A percentile compares a stretch with the other conserved stretches of the same genome.
phyloP scores from a whole-genome alignment of 805 yeast species.

The Candida caryicola region DNA sequence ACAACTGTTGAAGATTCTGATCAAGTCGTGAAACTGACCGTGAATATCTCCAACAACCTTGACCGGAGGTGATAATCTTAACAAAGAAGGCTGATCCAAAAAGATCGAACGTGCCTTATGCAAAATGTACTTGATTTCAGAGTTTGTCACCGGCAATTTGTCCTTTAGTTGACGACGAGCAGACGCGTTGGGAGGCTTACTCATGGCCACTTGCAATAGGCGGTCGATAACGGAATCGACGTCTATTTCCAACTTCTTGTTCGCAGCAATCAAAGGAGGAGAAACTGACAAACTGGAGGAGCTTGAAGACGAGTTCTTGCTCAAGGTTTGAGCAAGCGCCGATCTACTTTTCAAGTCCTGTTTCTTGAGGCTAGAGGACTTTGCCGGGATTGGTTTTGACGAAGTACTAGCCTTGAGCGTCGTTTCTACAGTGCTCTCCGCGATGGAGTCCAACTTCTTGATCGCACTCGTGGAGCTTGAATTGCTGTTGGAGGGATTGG shows the following conservation, averaged over 20 bases:
- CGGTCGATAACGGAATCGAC: slow-evolving; percentile 63
- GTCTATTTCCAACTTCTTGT: slow-evolving; percentile 38
- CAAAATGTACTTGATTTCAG: slow-evolving; percentile 58
- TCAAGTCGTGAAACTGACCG: slow-evolving; percentile 57
- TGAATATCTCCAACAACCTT: slow-evolving; percentile 84
- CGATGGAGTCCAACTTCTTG: slow-evolving; percentile 19
- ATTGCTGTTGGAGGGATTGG: not conserved
- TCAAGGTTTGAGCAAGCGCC: slow-evolving; percentile 4
- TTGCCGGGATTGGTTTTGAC: slow-evolving; percentile 7
- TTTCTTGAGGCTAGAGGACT: slow-evolving; percentile 11
- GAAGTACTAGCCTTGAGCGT: slow-evolving; percentile 13
- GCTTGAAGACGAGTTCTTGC: slow-evolving; percentile 12
- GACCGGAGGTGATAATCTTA: slow-evolving; percentile 72
- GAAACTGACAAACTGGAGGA: slow-evolving; percentile 20
- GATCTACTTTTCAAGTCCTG: slow-evolving; percentile 8
- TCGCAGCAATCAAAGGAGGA: slow-evolving; percentile 20
- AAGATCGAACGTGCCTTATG: slow-evolving; percentile 58
- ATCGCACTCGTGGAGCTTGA: slow-evolving; percentile 1
- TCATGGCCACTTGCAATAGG: slow-evolving; percentile 49
- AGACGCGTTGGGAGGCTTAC: slow-evolving; percentile 11
- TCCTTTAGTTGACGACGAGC: slow-evolving; percentile 32
- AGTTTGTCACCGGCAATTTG: slow-evolving; percentile 48
- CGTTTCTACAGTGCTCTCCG: slow-evolving; percentile 18
- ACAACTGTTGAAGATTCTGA: slow-evolving; percentile 54
- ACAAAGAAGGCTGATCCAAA: slow-evolving; percentile 59